Percentiles rank a stretch among this genome's conserved stretches.
Conservation (phyloP, 2,329 filamentous ascomycete species). For the Monilinia vaccinii-corymbosi region DNA sequence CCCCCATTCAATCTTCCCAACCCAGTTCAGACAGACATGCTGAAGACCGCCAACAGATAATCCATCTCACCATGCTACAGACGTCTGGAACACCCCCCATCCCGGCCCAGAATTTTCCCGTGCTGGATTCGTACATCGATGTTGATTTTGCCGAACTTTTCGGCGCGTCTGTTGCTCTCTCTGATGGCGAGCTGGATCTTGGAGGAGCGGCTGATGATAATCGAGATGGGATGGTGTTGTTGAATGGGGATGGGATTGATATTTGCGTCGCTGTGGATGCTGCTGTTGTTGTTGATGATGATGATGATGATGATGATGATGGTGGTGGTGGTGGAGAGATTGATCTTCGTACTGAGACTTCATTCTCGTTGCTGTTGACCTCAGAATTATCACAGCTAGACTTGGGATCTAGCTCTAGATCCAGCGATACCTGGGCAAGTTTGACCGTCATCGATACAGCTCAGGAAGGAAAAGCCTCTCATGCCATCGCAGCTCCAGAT, state of each 20-base stretch:
- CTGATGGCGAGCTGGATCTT: neutral
- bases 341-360: neutral
- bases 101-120: neutral
- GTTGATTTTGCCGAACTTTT: slow-evolving; percentile 4
- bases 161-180: neutral
- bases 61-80: neutral
- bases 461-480: neutral
- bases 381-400: neutral
- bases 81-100: neutral
- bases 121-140: slow-evolving; percentile 4
- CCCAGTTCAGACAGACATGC: neutral
- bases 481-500: neutral
- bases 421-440: neutral
- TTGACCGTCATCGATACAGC: neutral
- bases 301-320: neutral
- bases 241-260: too few relatives aligned
- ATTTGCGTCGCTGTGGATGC: neutral
- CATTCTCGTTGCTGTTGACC: neutral
- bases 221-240: neutral
- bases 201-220: neutral
- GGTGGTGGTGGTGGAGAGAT: neutral
- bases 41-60: neutral
- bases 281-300: too few relatives aligned
- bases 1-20: neutral
- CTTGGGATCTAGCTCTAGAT: neutral